Base-by-base conservation (phyloP, 2,329 filamentous ascomycete species). In the Colletotrichum sp. region DNA sequence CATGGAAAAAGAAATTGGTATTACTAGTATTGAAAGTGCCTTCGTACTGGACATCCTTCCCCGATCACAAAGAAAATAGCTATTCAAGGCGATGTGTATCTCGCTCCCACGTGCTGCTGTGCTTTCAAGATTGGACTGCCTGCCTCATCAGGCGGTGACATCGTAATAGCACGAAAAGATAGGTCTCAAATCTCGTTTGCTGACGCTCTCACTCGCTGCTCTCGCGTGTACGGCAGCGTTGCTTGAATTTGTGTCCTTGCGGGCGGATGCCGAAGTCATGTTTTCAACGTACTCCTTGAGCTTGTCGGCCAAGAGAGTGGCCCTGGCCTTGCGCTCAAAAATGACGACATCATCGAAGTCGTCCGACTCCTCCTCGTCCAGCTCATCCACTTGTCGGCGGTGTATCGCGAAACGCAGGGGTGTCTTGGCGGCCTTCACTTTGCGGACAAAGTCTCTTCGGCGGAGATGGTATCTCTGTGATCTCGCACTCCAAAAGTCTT, bases 401-500 rank as follows among this genome's bases (percentile, higher is more conserved):
- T 87, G 85, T 3, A 71, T 78, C 4, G 85, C 85, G 67, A 87
- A 87, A 8, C 85, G 81, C 19, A 86, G 77, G 8, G 85, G 85
- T 9, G 85, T 87, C 30, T 81, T 80, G 2, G 75, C 68, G 1
- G 84, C 71, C 76, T 83, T 85, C 75, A 82, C 78, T 77, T 87
- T 87, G 63, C 85, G 81, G 3, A 87, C 85, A 76, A 87, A 87
- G 74, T 83, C 82, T 36, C 80, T 80, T 11, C 85, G 82, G 16
- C 85, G 83, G 4, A 78, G 78, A 78, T 87, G 85, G 68, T 86
- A 87, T 16, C 84, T 80, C 15, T 78, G 67, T 6, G 83, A 80
- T 8, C 85, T 80, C 2, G 84, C 77, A 28, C 82, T 83, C 85
- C 84, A 87, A 77, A 86, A 87, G 79, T 87, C 85, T 64, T 84